Evolutionary conservation across 768 basidiomycete species (phyloP), one percentile per base, ranked within the genome.

Genomic region (Macrolepiota dolichaula): DNA sequence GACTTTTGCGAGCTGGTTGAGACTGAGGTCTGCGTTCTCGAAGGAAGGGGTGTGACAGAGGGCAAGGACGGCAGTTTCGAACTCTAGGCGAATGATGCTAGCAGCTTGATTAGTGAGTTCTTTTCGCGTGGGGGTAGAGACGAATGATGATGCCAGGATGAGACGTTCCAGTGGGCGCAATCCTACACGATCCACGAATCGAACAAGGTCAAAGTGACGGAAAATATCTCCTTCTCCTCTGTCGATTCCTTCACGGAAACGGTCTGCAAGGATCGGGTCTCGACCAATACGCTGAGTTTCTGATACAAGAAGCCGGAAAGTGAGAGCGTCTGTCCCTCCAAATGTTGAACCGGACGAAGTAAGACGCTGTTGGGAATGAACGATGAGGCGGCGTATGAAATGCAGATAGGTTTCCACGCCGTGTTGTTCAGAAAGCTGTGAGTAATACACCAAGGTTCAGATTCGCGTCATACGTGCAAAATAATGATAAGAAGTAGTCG

Each of bases 331-430:
- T 29, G 90, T 90, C n/a, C 88, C 76, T 70, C 92, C 91, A 64
- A 88, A 87, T 0, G 84, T 77, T 54, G 89, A 77, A 25, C 85
- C 77, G 35, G 83, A 75, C 24, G 86, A 79, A 24, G 83, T 72
- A 47, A 91, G 81, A 62, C 91, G 84, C 53, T 84, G 78, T 75
- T 91, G 88, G 24, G 93, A 92, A 67, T 94, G 91, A 56, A 90
- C 86, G 71, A 98, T 92, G 74, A 97, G 89, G 64, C 96, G 90
- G 63, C 96, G 92, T 66, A 99, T 92, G 79, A 97, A 97, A 76
- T 99, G 96, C 64, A 94, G 85, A 77, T 98, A 97, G 61, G 95
- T 97, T 76, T 97, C 96, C 68, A 94, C 83, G 61, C 96, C 95
- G 83, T 98, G 94, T 71, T 95, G 92, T 72, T 98, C 95, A 65